Base-by-base conservation (phyloP, 371 early-diverging fungal genomes). In the Apophysomyces elegans region DNA sequence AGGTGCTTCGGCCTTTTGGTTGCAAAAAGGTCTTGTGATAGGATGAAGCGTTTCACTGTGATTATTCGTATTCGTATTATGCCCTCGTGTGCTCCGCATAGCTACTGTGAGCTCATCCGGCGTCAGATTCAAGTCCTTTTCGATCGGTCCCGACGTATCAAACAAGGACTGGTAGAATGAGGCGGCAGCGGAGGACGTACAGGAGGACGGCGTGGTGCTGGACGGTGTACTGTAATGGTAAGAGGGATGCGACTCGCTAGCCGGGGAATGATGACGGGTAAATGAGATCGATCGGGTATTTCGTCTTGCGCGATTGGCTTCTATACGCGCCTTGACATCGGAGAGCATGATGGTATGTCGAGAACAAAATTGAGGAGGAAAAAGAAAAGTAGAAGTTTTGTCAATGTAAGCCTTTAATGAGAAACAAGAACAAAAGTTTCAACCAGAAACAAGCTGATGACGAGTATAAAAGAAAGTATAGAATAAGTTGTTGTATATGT, bases 261-360 rank as follows among this genome's bases (percentile, higher is more conserved):
- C 61, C 3, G 44, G 36, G 41, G 44, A 61, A 41, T 61, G 61
- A 61, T 50, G 54, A 50, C 54, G 54, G 21, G 54, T 50, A 21
- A 50, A 50, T 50, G 54, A 50, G 32, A 26, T 21, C 9, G 54
- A 50, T 50, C 54, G 54, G 21, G 54, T 50, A 21, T 21, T 50
- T 9, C 54, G 54, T 50, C 54, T 50, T 21, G 46, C 26, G 36
- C 61, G 61, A 45, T 61, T 43, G 61, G 61, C 61, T 45, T 61
- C 61, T 44, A 61, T 61, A 43, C 61, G 61, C 36, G 61, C 61
- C 32, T 46, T 61, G 13, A 61, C 61, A 61, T 61, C 46, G 14
- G 61, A 44, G 18, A 61, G 18, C 44, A 45, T 61, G 32, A 26
- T 35, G 41, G 9, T 16, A 2, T 54, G n/a, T 16, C 21, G n/a